Percentiles rank a stretch among this genome's conserved stretches.
Conservation (phyloP, 768 basidiomycete species). For the Tephrocybe sp. region DNA sequence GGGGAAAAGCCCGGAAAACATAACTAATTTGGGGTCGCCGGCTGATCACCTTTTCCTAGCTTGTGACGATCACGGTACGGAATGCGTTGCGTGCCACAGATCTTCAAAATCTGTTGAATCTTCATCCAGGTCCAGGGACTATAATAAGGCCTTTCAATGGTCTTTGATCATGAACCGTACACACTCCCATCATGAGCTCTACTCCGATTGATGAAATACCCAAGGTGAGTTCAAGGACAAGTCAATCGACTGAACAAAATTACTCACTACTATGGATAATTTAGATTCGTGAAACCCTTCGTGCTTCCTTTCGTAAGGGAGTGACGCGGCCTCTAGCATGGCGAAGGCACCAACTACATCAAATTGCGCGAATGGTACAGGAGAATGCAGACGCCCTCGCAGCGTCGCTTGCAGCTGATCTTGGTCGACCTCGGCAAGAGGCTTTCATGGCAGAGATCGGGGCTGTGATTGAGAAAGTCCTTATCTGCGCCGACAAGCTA, state of each 20-base stretch:
- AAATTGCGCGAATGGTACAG: slow-evolving; percentile 58
- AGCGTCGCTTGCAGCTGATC: slow-evolving; percentile 45
- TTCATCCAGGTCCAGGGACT: neutral
- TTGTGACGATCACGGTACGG: too few species aligned
- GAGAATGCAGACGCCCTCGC: slow-evolving; percentile 57
- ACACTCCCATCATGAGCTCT: slow-evolving; percentile 11
- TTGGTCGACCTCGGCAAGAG: slow-evolving; percentile 47
- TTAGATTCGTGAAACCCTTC: slow-evolving; percentile 36
- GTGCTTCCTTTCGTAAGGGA: slow-evolving; percentile 48
- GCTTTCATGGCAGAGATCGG: slow-evolving; percentile 43
- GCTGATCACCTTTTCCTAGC: too few species aligned
- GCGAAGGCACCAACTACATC: slow-evolving; percentile 62
- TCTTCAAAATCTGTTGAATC: slow-evolving; percentile 25
- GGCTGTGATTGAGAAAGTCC: slow-evolving; percentile 36
- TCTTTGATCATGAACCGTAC: neutral
- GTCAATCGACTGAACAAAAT: neutral
- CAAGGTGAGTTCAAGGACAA: slow-evolving; percentile 6
- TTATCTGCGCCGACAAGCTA: slow-evolving; percentile 45
- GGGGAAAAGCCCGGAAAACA: too few species aligned
- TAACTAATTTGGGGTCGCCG: too few species aligned
- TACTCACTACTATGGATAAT: neutral
- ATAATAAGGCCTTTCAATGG: neutral
- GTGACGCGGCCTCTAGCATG: slow-evolving; percentile 51
- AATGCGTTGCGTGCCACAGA: too few species aligned
- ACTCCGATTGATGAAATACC: slow-evolving; percentile 23